Evolutionary conservation across 371 early-diverging fungal species (phyloP), one percentile per base, ranked within the genome.

Genomic region (Zychaea mexicana): DNA sequence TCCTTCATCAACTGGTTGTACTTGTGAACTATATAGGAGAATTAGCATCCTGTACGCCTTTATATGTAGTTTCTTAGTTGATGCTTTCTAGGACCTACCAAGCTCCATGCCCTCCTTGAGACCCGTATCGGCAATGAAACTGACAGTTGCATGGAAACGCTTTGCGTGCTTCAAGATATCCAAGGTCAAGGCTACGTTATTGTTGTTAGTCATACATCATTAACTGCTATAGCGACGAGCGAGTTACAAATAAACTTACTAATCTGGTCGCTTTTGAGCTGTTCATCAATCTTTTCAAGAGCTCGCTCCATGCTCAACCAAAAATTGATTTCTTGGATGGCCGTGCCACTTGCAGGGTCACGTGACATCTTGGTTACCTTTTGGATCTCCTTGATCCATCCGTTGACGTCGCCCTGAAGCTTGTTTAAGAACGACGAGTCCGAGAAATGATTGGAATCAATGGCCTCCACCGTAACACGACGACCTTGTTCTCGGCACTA

Each of bases 321-420:
- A 73, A 98, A 99, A 78, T 96, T 96, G 77, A 99, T 96, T 80
- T 99, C 98, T 77, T 98, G 98, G 57, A 92, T 90, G 17, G 98
- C 97, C 3, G 95, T 91, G 17, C 96, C 98, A 36, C 92, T 90
- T 0, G 92, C 76, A 30, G 97, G 96, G 70, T 99, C 99, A 58
- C 98, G 88, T 28, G 90, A 85, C 65, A 99, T 89, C 66, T 93
- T 93, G 33, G 98, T 98, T 13, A 99, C 97, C 71, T 96, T 97
- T 72, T 98, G 97, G 68, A 99, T 98, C 70, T 98, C 98, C 71
- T 96, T 96, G 76, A 98, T 94, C 99, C 99, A 99, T 7, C 91
- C 90, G 68, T 98, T 98, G 47, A 99, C 98, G 71, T 96, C 96
- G 47, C 88, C 81, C 71, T 98, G 98, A 27, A 99, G 84, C 70